Evolutionary conservation across 768 basidiomycete genomes (phyloP).

Genomic region (Phaeotremella fagi): DNA sequence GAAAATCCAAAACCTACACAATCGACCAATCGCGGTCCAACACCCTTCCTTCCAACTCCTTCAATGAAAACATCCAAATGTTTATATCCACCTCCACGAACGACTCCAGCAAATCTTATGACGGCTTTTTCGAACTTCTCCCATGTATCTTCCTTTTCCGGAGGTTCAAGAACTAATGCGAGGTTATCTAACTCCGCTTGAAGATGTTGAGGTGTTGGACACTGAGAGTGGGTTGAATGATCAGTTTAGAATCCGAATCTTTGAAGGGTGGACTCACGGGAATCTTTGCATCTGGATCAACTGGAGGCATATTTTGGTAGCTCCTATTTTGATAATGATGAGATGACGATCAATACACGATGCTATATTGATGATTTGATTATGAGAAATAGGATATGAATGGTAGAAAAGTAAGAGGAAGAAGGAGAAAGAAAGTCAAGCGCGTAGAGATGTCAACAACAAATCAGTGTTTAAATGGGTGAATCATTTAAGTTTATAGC

Average conservation of each 20-base stretch:
- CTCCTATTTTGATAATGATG: too few relatives aligned
- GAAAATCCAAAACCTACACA: constrained; percentile 33
- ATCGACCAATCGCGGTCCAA: constrained; percentile 36
- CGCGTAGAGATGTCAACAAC: too few relatives aligned
- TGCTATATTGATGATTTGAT: too few relatives aligned
- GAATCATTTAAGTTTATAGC: too few relatives aligned
- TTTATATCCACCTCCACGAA: constrained; percentile 49
- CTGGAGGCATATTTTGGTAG: too few relatives aligned
- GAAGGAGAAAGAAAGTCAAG: too few relatives aligned
- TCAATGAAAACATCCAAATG: constrained; percentile 36
- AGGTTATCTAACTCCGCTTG: constrained; percentile 44
- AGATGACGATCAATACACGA: too few relatives aligned
- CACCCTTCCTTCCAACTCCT: constrained; percentile 43
- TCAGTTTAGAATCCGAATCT: not conserved
- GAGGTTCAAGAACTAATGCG: constrained; percentile 32
- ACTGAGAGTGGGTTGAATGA: constrained; percentile 22
- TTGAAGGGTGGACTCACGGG: not conserved
- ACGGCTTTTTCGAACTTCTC: constrained; percentile 50
- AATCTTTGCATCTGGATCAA: not conserved
- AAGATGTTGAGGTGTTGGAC: constrained; percentile 42
- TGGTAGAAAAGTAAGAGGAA: too few relatives aligned
- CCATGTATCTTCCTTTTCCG: constrained; percentile 52
- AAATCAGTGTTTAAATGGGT: not conserved
- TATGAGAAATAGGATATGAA: too few relatives aligned
- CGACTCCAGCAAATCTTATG: constrained; percentile 50